Evolutionary conservation across 345 rosid species (phyloP), one percentile per base, ranked within the genome.

Genomic region (Euphorbia pulcherrima): DNA sequence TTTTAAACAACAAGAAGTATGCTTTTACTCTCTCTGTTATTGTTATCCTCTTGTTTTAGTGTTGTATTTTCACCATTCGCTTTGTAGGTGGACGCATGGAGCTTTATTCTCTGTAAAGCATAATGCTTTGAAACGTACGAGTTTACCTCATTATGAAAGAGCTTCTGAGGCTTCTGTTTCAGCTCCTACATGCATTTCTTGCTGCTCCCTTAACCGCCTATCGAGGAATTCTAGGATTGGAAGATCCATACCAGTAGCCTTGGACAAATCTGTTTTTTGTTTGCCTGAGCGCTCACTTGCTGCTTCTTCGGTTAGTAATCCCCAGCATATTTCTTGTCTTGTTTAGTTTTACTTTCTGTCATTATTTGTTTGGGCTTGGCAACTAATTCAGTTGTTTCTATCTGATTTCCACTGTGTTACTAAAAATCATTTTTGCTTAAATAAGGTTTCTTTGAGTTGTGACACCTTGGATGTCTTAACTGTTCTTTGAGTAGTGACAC

Each of bases 221-320:
- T 77, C 69, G 77, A 72, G 69, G 37, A 78, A 46, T 68, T 60
- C 78, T 20, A 72, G 83, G 51, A 62, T 75, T 39, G 60, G 60
- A 67, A 78, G 81, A 78, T 67, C 79, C 41, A 20, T 41, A 14
- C 84, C 83, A 0, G 73, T 84, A 67, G 87, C 82, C 40, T 89
- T 89, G 12, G 95, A 94, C 69, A 88, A 76, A 71, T 86, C 92
- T 70, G 11, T 75, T 17, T 84, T 85, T 77, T 73, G 59, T 73
- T 83, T 83, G 76, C 76, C 80, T 61, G 75, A 68, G 75, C 71
- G 71, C 68, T 73, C 76, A 57, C 59, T 71, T 41, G 44, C 40
- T 62, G 60, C 76, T 54, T 51, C 76, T 76, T 67, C 72, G 71
- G 96, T 87, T 40, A 77, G 97, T 81, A 41, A 68, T 33, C 8